Conservation (phyloP, 2,329 filamentous ascomycete genomes). For the Fusarium udum region DNA sequence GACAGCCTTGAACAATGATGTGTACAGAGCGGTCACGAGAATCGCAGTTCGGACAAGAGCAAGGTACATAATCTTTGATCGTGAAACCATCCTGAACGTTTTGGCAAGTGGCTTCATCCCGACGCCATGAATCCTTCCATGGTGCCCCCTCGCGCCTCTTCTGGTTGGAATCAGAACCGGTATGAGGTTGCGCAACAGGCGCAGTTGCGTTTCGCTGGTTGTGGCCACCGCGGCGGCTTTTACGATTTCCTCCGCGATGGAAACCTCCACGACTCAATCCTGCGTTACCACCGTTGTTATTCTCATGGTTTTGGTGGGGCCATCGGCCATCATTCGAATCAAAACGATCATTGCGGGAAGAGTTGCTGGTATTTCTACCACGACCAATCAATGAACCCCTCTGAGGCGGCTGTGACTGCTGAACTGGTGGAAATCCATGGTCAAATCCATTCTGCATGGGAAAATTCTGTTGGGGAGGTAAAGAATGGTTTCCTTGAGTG, state of each 20-base stretch:
- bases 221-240: slow-evolving; percentile 29
- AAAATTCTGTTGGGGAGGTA: background rate
- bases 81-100: slow-evolving; percentile 28
- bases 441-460: background rate
- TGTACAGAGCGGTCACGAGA: slow-evolving; percentile 46
- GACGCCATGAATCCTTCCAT: slow-evolving; percentile 34
- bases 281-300: background rate
- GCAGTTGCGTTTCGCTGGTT: slow-evolving; percentile 35
- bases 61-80: slow-evolving; percentile 42
- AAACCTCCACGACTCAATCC: slow-evolving; percentile 15
- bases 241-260: slow-evolving; percentile 24
- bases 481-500: background rate
- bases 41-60: slow-evolving; percentile 44
- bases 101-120: slow-evolving; percentile 33
- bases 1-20: slow-evolving; percentile 31
- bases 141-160: slow-evolving; percentile 24
- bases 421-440: slow-evolving; percentile 3
- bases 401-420: slow-evolving; percentile 1
- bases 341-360: slow-evolving; percentile 12
- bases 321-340: slow-evolving; percentile 18
- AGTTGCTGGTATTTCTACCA: slow-evolving; percentile 6
- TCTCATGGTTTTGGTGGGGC: slow-evolving; percentile 24
- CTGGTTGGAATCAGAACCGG: slow-evolving; percentile 1
- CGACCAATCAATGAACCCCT: slow-evolving; percentile 1
- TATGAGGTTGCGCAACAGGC: slow-evolving; percentile 15